Evolutionary conservation across 2,329 filamentous ascomycete genomes (phyloP).

Genomic region (Orbilia brochopaga): DNA sequence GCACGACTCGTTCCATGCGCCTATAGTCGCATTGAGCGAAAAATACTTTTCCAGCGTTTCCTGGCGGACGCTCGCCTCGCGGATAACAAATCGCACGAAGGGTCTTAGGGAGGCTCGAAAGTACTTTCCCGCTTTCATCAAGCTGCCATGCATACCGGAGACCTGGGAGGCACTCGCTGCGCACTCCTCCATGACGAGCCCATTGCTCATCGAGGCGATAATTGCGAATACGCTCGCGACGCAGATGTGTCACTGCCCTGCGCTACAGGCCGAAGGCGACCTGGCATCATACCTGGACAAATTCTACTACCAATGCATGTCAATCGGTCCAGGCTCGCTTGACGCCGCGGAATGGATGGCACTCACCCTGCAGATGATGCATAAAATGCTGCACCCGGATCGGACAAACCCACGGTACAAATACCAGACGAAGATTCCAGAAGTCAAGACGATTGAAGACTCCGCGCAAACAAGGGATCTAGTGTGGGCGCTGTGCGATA

Average conservation of each 20-base stretch:
- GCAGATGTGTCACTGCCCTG: constrained; percentile 19
- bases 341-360: constrained; percentile 26
- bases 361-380: constrained; percentile 24
- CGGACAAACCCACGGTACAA: neutral
- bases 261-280: constrained; percentile 18
- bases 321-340: neutral
- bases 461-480: constrained; percentile 11
- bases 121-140: constrained; percentile 14
- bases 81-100: constrained; percentile 5
- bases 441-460: constrained; percentile 22
- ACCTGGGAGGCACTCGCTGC: constrained; percentile 16
- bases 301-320: constrained; percentile 16
- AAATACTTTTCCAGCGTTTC: constrained; percentile 23
- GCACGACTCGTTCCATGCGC: constrained; percentile 15
- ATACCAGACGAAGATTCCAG: constrained; percentile 1
- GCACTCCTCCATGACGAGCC: constrained; percentile 20
- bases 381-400: constrained; percentile 20
- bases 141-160: constrained; percentile 11
- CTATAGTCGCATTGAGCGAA: constrained; percentile 3
- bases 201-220: constrained; percentile 24
- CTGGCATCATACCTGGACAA: constrained; percentile 3
- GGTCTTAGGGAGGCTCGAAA: neutral
- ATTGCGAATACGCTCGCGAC: constrained; percentile 17
- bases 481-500: constrained; percentile 17
- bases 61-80: constrained; percentile 8